Percentiles rank a stretch among this genome's conserved stretches.
Conservation (phyloP, 345 rosid genomes). For the Dipteronia dyeriana region DNA sequence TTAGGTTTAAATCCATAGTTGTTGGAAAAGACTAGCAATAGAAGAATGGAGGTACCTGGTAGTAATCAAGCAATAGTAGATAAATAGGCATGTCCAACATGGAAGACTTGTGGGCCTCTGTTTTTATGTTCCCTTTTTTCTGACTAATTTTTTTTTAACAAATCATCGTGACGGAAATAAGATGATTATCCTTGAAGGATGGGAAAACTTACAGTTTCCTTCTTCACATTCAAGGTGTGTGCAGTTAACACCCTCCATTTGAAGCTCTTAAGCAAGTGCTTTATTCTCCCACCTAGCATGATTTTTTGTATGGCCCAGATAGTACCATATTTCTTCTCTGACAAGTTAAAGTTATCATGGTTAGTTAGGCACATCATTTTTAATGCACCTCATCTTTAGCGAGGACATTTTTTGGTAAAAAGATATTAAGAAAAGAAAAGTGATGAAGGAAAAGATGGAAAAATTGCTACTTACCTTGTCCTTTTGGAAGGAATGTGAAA, state of each 20-base stretch:
- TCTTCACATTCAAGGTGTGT: neutral
- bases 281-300: neutral
- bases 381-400: neutral
- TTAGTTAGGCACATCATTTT: neutral
- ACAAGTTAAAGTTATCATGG: neutral
- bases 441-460: neutral
- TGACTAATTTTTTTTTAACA: neutral
- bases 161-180: neutral
- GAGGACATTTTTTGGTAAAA: neutral
- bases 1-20: neutral
- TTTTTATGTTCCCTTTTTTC: neutral
- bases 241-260: neutral
- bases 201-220: neutral
- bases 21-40: neutral
- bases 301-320: neutral
- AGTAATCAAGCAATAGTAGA: neutral
- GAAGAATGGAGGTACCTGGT: neutral
- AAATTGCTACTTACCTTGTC: neutral
- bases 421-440: neutral
- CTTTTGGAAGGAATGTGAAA: neutral
- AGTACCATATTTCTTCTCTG: neutral
- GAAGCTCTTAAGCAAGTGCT: neutral
- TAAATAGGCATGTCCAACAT: neutral
- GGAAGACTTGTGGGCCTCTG: neutral
- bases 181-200: neutral